Percentiles rank a stretch among this genome's conserved stretches.
Conservation (phyloP, 2,329 filamentous ascomycete species). For the Hypoxylon sp. region DNA sequence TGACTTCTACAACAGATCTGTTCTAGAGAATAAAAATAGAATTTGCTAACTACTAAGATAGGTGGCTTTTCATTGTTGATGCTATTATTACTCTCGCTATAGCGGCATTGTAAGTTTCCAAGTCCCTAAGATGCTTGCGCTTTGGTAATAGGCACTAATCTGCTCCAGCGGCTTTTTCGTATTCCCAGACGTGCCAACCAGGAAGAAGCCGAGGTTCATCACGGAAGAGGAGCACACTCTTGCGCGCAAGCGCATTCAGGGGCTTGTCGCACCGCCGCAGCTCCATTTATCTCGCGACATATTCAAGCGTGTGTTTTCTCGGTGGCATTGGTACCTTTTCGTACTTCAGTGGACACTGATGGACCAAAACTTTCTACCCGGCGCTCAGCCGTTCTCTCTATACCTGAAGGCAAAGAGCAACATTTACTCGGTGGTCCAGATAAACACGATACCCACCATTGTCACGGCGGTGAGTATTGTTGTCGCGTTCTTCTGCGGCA, state of each 20-base stretch:
- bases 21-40: not conserved
- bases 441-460: constrained; percentile 61
- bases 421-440: constrained; percentile 57
- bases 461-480: constrained; percentile 58
- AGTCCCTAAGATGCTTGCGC: not conserved
- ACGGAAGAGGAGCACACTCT: constrained; percentile 54
- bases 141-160: constrained; percentile 5
- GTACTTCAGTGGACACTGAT: constrained; percentile 58
- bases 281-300: constrained; percentile 56
- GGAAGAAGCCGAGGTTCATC: constrained; percentile 56
- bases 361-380: constrained; percentile 57
- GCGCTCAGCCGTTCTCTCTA: constrained; percentile 57
- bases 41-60: constrained; percentile 7
- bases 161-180: constrained; percentile 61
- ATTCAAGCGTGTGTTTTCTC: constrained; percentile 56
- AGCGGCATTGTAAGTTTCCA: constrained; percentile 57
- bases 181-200: constrained; percentile 58
- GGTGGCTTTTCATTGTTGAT: constrained; percentile 72
- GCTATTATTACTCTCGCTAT: constrained; percentile 70
- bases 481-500: constrained; percentile 54
- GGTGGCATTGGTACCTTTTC: constrained; percentile 60
- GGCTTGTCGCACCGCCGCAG: constrained; percentile 49
- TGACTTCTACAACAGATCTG: constrained; percentile 1
- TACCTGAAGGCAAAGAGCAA: constrained; percentile 58
- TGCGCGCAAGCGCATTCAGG: constrained; percentile 53